Conservation (phyloP, 108 stramenopile species). For the Stephanodiscus triporus region DNA sequence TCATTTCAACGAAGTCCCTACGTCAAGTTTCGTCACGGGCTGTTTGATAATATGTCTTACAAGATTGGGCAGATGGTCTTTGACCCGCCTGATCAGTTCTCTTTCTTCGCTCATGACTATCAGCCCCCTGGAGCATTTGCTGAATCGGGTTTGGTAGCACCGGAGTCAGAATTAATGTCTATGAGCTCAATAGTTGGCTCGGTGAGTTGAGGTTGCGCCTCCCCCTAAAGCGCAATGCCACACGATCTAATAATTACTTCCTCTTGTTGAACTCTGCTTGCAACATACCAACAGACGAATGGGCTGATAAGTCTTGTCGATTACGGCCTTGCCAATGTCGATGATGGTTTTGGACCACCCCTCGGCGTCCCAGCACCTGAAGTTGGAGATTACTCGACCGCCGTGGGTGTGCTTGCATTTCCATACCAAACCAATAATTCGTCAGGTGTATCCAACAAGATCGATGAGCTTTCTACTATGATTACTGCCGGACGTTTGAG, state of each 20-base stretch:
- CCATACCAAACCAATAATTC: neutral
- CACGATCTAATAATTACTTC: neutral
- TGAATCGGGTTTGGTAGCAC: constrained; percentile 33
- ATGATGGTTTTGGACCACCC: constrained; percentile 37
- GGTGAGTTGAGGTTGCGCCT: neutral
- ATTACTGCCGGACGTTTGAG: constrained; percentile 65
- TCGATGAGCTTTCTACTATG: constrained; percentile 62
- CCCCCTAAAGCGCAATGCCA: neutral
- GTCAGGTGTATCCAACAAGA: constrained; percentile 17
- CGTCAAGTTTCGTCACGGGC: constrained; percentile 21
- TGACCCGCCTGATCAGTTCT: constrained; percentile 51
- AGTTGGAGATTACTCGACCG: constrained; percentile 33
- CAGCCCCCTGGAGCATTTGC: constrained; percentile 41
- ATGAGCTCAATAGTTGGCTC: constrained; percentile 39
- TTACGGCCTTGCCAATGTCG: constrained; percentile 37
- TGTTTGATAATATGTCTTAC: constrained; percentile 34
- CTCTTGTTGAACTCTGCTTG: too few species aligned
- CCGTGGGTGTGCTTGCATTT: constrained; percentile 32
- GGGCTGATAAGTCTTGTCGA: constrained; percentile 40
- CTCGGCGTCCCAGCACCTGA: neutral
- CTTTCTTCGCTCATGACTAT: constrained; percentile 46
- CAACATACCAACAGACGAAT: constrained; percentile 16
- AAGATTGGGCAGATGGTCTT: constrained; percentile 51
- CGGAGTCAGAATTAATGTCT: constrained; percentile 41
- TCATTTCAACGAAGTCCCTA: constrained; percentile 26